Evolutionary conservation across 345 rosid species (phyloP).

Genomic region (Mallotus nudiflorus): DNA sequence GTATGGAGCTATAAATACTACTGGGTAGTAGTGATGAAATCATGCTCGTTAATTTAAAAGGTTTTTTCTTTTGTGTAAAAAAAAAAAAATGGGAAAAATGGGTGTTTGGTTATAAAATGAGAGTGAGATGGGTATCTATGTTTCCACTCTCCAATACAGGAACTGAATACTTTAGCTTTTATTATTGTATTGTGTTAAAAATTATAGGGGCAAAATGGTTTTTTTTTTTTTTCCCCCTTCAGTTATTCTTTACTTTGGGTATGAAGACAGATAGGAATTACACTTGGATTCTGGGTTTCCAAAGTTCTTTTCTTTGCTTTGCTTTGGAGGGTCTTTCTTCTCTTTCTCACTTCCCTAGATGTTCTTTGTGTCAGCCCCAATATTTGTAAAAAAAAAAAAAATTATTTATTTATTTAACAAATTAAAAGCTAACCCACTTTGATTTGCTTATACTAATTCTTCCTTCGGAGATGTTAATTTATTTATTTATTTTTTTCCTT

Average conservation of each 20-base stretch:
- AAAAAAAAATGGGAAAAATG: not conserved
- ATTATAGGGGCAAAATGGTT: slow-evolving; percentile 41
- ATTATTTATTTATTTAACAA: not conserved
- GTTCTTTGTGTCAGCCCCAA: slow-evolving; percentile 49
- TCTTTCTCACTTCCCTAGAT: slow-evolving; percentile 73
- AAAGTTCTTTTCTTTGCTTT: slow-evolving; percentile 44
- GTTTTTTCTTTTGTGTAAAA: slow-evolving; percentile 13
- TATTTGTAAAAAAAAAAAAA: too few relatives aligned
- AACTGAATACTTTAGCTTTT: slow-evolving; percentile 61
- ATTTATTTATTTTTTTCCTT: not conserved
- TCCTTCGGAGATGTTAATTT: too few relatives aligned
- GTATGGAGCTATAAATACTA: slow-evolving; percentile 55
- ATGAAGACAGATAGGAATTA: slow-evolving; percentile 48
- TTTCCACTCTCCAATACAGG: slow-evolving; percentile 58
- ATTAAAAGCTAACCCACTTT: slow-evolving; percentile 18
- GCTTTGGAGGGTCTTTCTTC: slow-evolving; percentile 3
- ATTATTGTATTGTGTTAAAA: slow-evolving; percentile 41
- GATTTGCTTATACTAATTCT: not conserved
- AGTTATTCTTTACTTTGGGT: slow-evolving; percentile 55
- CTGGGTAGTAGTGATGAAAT: slow-evolving; percentile 71
- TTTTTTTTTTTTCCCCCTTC: too few relatives aligned
- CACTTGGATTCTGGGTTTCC: slow-evolving; percentile 48
- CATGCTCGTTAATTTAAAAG: slow-evolving; percentile 31
- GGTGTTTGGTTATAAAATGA: slow-evolving; percentile 22
- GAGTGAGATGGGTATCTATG: slow-evolving; percentile 27